Evolutionary conservation across 306 rosid genomes (phyloP).

Genomic region (Lagenaria siceraria): DNA sequence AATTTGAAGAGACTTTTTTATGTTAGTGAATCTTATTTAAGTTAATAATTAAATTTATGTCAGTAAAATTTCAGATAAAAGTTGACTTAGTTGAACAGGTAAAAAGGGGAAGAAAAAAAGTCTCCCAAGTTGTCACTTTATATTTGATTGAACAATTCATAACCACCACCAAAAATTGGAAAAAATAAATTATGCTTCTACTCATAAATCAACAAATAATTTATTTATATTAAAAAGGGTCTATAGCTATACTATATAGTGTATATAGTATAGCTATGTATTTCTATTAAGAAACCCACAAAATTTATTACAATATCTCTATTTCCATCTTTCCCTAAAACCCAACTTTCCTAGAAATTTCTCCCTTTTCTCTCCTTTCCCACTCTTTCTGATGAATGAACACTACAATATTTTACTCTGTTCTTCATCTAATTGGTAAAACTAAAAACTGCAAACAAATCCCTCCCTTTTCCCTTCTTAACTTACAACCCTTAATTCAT

Average conservation of each 20-base stretch:
- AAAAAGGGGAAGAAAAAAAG: neutral
- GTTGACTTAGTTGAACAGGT: neutral
- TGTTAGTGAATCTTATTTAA: neutral
- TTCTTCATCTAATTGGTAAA: neutral
- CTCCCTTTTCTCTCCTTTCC: neutral
- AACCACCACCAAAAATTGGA: neutral
- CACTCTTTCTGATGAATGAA: neutral
- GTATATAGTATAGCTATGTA: neutral
- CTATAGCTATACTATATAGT: neutral
- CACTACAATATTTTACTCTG: neutral
- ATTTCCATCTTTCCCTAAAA: neutral
- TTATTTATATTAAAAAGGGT: neutral
- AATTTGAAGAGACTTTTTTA: neutral
- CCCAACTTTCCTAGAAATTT: neutral
- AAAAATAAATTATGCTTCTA: neutral
- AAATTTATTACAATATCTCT: neutral
- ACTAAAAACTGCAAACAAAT: neutral
- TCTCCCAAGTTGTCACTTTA: neutral
- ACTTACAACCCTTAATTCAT: neutral
- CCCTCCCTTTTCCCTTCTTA: neutral
- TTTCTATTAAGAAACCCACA: constrained; percentile 1
- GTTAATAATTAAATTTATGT: neutral
- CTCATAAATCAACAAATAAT: neutral
- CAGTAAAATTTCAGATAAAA: neutral
- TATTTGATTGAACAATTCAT: neutral